Evolutionary conservation across 495 filamentous ascomycete genomes (phyloP).

Genomic region (Ramalina intermedia): DNA sequence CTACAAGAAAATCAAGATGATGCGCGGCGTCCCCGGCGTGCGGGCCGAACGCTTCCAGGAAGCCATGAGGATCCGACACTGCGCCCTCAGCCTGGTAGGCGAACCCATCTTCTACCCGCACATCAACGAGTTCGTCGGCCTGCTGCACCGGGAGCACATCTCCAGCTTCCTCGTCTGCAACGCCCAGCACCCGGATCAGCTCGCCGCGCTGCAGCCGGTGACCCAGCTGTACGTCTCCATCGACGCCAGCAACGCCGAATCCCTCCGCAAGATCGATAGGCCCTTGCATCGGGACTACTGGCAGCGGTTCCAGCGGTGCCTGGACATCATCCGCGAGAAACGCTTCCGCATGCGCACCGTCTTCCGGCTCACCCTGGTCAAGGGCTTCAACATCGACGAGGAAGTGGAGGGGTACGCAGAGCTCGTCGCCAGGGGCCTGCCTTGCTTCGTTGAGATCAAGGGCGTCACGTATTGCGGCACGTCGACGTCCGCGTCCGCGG

Average conservation of each 20-base stretch:
- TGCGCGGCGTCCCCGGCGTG: constrained; percentile 84
- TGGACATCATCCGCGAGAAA: constrained; percentile 76
- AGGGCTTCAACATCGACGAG: constrained; percentile 91
- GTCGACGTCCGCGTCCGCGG: constrained; percentile 60
- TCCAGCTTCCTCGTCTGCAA: constrained; percentile 95
- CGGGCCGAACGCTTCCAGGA: constrained; percentile 83
- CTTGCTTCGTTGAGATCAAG: constrained; percentile 88
- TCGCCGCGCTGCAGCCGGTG: constrained; percentile 63
- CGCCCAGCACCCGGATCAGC: constrained; percentile 90
- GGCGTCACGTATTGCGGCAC: constrained; percentile 96
- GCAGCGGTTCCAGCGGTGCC: constrained; percentile 81
- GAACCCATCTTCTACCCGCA: constrained; percentile 97
- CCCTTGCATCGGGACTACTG: constrained; percentile 93
- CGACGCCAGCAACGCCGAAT: constrained; percentile 84
- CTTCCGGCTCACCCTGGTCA: constrained; percentile 88
- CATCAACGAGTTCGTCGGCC: constrained; percentile 75
- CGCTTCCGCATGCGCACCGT: constrained; percentile 78
- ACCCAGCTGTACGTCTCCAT: constrained; percentile 94
- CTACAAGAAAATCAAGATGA: constrained; percentile 94
- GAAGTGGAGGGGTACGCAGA: constrained; percentile 84
- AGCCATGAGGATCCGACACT: constrained; percentile 85
- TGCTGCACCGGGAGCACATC: constrained; percentile 75
- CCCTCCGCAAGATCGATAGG: constrained; percentile 71
- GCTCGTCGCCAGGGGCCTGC: constrained; percentile 68
- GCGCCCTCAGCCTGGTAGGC: constrained; percentile 78